Percentiles rank a stretch among this genome's conserved stretches.
phyloP scores from a whole-genome alignment of 2,329 filamentous ascomycete species.

The Sarocladium oryzae region DNA sequence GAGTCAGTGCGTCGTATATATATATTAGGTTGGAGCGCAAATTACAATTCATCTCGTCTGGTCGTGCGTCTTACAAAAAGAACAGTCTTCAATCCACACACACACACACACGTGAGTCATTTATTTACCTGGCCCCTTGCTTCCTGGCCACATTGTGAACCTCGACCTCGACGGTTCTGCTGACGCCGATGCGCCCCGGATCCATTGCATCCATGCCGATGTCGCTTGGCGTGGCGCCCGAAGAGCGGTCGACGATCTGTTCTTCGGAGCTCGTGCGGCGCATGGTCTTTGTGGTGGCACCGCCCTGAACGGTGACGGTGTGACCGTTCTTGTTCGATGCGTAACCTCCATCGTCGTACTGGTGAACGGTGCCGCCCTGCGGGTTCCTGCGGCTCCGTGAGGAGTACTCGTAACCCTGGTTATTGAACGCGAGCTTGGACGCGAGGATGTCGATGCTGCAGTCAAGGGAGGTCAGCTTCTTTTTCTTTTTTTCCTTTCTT shows the following conservation, averaged over 20 bases:
- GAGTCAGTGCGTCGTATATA: too few species aligned
- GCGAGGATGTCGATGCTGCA: slow-evolving; percentile 24
- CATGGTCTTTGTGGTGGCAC: slow-evolving; percentile 3
- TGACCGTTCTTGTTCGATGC: slow-evolving; percentile 9
- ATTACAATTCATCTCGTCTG: too few species aligned
- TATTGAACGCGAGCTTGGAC: slow-evolving; percentile 18
- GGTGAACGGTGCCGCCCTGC: background rate
- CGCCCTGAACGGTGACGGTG: slow-evolving; percentile 11
- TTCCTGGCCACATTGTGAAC: slow-evolving; percentile 5
- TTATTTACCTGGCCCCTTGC: background rate
- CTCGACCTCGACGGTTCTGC: slow-evolving; percentile 12
- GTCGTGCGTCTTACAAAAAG: too few species aligned
- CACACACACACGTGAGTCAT: too few species aligned
- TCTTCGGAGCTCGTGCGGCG: slow-evolving; percentile 12
- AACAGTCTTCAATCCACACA: background rate
- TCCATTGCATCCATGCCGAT: slow-evolving; percentile 4
- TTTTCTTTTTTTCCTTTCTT: too few species aligned
- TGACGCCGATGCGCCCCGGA: slow-evolving; percentile 10
- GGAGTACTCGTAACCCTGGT: slow-evolving; percentile 7
- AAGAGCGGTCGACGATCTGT: slow-evolving; percentile 9
- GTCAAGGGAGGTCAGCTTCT: too few species aligned
- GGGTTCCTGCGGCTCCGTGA: slow-evolving; percentile 2
- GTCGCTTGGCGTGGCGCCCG: background rate
- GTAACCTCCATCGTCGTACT: slow-evolving; percentile 4
- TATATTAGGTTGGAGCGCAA: too few species aligned